These are phyloP conservation scores for Penicillium atrosanguineum DNA, from an alignment of 495 filamentous ascomycete genomes.

Conservation along the genomic window DNA sequence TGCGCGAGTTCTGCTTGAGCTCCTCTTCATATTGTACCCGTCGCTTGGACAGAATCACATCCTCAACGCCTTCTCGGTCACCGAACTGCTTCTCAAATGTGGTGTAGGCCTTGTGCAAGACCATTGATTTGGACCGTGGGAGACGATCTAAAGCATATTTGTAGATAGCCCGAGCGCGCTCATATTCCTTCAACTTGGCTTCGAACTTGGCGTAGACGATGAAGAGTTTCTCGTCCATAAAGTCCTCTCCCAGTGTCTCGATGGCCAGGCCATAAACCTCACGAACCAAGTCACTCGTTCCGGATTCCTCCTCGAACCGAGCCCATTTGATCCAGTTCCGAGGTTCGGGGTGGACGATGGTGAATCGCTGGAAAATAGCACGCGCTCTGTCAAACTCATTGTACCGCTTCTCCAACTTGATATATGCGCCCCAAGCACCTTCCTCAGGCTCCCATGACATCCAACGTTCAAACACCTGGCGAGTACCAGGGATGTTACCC, in stretches of 20 bases:
- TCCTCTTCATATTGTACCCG: constrained; percentile 93
- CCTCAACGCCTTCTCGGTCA: constrained; percentile 89
- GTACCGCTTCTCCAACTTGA: constrained; percentile 95
- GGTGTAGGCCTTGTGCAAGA: constrained; percentile 88
- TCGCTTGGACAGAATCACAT: constrained; percentile 91
- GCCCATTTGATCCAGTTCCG: constrained; percentile 99
- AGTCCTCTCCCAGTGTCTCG: constrained; percentile 89
- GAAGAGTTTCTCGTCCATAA: constrained; percentile 95
- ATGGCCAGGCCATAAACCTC: constrained; percentile 90
- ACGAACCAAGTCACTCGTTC: constrained; percentile 83
- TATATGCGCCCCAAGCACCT: constrained; percentile 91
- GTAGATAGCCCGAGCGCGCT: constrained; percentile 93
- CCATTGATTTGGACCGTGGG: constrained; percentile 79
- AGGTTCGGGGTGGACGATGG: constrained; percentile 90
- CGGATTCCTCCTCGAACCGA: constrained; percentile 92
- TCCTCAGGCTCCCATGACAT: constrained; percentile 98
- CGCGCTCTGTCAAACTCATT: constrained; percentile 83
- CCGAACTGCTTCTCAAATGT: constrained; percentile 98
- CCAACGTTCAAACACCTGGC: constrained; percentile 97
- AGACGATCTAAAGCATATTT: constrained; percentile 93
- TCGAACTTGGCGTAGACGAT: constrained; percentile 91
- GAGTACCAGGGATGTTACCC: constrained; percentile 85
- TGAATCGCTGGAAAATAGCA: constrained; percentile 85
- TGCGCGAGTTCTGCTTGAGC: constrained; percentile 85
- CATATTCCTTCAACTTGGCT: constrained; percentile 89